Percentiles rank a stretch among this genome's conserved stretches.
Evolutionary conservation across 2,329 filamentous ascomycete species (phyloP).

Genomic region (Dactylellina cionopaga): DNA sequence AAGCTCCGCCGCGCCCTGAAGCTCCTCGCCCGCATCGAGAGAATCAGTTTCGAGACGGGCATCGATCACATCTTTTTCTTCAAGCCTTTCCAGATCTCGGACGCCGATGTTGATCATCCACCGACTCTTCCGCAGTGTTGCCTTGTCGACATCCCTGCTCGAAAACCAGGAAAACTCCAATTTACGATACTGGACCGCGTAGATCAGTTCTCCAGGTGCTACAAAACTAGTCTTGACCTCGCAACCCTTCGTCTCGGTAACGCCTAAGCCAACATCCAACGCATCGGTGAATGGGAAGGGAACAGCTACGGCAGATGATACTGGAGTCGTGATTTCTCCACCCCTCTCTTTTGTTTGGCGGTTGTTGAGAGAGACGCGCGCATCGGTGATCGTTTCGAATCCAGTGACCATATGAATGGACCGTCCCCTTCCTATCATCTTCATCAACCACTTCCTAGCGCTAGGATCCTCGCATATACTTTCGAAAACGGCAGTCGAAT

Average conservation of each 20-base stretch:
- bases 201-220: neutral
- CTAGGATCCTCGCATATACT: no score
- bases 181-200: conserved; percentile 3
- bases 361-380: neutral
- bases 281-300: neutral
- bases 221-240: neutral
- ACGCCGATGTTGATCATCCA: neutral
- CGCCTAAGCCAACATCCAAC: neutral
- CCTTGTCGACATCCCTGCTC: neutral
- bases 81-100: neutral
- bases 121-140: neutral
- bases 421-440: no score
- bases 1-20: no score
- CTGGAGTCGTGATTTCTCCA: neutral
- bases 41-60: neutral
- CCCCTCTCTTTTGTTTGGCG: neutral
- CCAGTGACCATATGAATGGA: neutral
- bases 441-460: no score
- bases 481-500: neutral
- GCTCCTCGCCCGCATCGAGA: neutral
- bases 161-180: conserved; percentile 4
- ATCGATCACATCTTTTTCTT: no score
- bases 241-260: neutral
- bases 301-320: neutral
- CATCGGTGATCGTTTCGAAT: neutral